Evolutionary conservation across 148 eudicot species (phyloP).

Genomic region (Arbutus unedo): DNA sequence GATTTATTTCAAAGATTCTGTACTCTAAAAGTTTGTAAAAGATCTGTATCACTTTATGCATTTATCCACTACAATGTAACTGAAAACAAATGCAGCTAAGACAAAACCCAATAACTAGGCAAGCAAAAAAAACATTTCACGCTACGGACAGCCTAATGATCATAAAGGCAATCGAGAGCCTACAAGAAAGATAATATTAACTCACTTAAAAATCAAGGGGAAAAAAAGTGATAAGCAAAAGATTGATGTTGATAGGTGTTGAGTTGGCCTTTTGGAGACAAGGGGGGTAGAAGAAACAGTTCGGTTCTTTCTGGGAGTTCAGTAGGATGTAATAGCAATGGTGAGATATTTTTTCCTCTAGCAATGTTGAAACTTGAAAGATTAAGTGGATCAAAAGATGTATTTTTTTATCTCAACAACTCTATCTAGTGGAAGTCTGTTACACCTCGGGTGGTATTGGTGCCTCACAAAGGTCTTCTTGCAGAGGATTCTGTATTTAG

Average conservation of each 20-base stretch:
- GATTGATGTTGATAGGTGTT: not conserved
- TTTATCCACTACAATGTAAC: too few species aligned
- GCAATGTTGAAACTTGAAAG: too few species aligned
- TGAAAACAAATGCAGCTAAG: too few species aligned
- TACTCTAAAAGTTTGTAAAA: not conserved
- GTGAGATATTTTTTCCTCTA: not conserved
- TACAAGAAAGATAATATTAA: too few species aligned
- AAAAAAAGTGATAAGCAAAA: not conserved
- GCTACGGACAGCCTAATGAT: not conserved
- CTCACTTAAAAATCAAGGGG: not conserved
- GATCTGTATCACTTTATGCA: not conserved
- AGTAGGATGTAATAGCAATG: not conserved
- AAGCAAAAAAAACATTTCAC: not conserved
- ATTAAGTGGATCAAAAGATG: not conserved
- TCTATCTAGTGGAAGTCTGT: not conserved
- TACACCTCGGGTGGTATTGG: not conserved
- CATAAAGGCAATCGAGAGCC: too few species aligned
- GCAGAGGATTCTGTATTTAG: not conserved
- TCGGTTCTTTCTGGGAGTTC: too few species aligned
- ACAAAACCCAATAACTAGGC: not conserved
- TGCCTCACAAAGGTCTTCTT: not conserved
- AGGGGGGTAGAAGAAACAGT: too few species aligned
- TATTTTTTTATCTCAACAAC: not conserved
- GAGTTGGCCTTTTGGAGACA: too few species aligned
- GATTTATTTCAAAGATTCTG: not conserved